Conservation (phyloP, 2,329 filamentous ascomycete genomes). For the Hypomyces perniciosus region DNA sequence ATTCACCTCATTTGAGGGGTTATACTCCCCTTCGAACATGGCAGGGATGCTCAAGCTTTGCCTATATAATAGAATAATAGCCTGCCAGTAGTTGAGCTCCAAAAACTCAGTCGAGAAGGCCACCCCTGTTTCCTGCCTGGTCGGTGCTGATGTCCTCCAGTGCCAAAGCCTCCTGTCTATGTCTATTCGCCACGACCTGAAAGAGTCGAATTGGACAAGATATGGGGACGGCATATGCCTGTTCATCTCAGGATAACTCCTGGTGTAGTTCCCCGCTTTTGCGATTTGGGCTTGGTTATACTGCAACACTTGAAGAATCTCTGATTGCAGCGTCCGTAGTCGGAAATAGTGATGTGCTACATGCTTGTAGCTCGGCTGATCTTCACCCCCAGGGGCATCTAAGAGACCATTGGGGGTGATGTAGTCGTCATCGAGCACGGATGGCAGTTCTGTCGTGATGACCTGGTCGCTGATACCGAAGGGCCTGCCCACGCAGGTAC, state of each 20-base stretch:
- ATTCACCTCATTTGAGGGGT: constrained; percentile 58
- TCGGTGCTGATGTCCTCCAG: constrained; percentile 81
- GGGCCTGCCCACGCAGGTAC: constrained; percentile 85
- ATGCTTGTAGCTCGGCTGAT: constrained; percentile 76
- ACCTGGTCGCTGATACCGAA: constrained; percentile 96
- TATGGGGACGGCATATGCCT: constrained; percentile 79
- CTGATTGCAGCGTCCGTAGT: constrained; percentile 80
- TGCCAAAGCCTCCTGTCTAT: constrained; percentile 76
- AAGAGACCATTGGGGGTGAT: constrained; percentile 76
- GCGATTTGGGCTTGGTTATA: constrained; percentile 83
- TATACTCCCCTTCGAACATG: constrained; percentile 74
- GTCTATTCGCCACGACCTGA: constrained; percentile 81
- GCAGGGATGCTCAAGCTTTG: constrained; percentile 84
- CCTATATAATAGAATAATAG: constrained; percentile 89
- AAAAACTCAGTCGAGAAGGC: constrained; percentile 85
- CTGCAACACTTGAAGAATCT: constrained; percentile 90
- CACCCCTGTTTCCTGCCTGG: constrained; percentile 73
- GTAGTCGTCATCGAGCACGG: constrained; percentile 76
- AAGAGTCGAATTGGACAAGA: constrained; percentile 74
- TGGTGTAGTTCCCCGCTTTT: constrained; percentile 58
- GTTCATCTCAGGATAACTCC: constrained; percentile 66
- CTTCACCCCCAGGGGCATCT: constrained; percentile 49
- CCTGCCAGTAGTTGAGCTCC: constrained; percentile 96
- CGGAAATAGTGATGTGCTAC: constrained; percentile 91
- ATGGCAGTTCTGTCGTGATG: constrained; percentile 92